These are phyloP conservation scores for Neltuma alba DNA, from an alignment of 306 rosid species.

Conservation along the genomic window DNA sequence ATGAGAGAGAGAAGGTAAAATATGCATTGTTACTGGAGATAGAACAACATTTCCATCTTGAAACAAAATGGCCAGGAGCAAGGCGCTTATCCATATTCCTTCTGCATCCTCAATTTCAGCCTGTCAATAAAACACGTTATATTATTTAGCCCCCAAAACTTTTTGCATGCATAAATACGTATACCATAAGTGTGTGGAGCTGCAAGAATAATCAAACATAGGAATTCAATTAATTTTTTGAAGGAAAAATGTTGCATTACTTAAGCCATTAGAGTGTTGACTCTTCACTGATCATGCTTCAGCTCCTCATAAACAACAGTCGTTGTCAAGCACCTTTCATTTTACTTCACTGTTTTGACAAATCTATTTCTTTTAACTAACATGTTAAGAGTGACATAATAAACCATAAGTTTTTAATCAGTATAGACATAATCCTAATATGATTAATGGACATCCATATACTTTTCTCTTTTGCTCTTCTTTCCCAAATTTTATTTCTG, in stretches of 20 bases:
- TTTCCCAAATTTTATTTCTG: constrained; percentile 21
- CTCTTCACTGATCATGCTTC: constrained; percentile 32
- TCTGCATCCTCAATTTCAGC: constrained; percentile 84
- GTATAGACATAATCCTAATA: constrained; percentile 20
- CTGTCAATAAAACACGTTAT: constrained; percentile 51
- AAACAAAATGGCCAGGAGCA: constrained; percentile 84
- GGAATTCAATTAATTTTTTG: constrained; percentile 24
- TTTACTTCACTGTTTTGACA: neutral
- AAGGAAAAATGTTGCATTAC: neutral
- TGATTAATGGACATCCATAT: constrained; percentile 15
- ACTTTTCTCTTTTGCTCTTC: neutral
- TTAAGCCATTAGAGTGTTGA: constrained; percentile 28
- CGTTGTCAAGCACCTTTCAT: constrained; percentile 20
- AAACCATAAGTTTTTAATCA: constrained; percentile 23
- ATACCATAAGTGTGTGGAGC: constrained; percentile 18
- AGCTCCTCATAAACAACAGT: constrained; percentile 12
- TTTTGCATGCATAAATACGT: constrained; percentile 23
- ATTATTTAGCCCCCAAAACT: constrained; percentile 43
- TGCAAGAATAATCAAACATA: constrained; percentile 20
- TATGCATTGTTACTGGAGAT: constrained; percentile 67
- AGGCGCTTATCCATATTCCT: constrained; percentile 89
- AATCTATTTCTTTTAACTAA: constrained; percentile 4
- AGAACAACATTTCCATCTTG: constrained; percentile 69
- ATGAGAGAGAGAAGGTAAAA: constrained; percentile 80
- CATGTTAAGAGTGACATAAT: constrained; percentile 1